phyloP scores from a whole-genome alignment of 208 protist genomes.

The Trichomonas tenax region DNA sequence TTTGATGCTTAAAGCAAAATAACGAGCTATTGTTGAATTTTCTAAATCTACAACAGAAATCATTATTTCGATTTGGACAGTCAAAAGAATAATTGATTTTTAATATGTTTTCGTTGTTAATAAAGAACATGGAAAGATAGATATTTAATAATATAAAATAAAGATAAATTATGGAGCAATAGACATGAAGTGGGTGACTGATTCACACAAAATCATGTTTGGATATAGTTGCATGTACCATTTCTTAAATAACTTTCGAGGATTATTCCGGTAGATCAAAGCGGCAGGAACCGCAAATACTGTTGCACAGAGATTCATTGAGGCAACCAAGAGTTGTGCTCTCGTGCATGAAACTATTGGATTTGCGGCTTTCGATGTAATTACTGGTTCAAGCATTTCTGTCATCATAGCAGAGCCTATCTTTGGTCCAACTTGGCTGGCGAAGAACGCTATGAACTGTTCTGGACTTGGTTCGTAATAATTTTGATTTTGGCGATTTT shows the following conservation, averaged over 20 bases:
- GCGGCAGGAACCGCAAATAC: not conserved
- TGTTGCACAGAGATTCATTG: not conserved
- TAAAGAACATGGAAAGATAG: no score
- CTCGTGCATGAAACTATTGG: not conserved
- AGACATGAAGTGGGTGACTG: not conserved
- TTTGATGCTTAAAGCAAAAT: no score
- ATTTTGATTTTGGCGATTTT: not conserved
- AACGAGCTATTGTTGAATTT: no score
- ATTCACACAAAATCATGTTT: not conserved
- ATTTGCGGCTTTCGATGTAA: not conserved
- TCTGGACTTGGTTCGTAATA: not conserved
- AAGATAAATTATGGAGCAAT: not conserved
- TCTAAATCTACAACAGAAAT: no score
- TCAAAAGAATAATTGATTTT: no score
- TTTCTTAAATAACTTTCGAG: not conserved
- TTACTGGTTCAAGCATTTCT: not conserved
- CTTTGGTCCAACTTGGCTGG: not conserved
- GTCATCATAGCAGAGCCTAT: not conserved
- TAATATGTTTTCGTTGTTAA: no score
- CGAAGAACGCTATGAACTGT: not conserved
- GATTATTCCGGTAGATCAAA: not conserved
- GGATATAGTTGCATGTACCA: not conserved
- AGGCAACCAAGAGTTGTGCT: not conserved
- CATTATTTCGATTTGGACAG: no score
- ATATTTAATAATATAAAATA: no score